Evolutionary conservation across 2,329 filamentous ascomycete species (phyloP), one percentile per base, ranked within the genome.

Genomic region (Neurospora sp.): DNA sequence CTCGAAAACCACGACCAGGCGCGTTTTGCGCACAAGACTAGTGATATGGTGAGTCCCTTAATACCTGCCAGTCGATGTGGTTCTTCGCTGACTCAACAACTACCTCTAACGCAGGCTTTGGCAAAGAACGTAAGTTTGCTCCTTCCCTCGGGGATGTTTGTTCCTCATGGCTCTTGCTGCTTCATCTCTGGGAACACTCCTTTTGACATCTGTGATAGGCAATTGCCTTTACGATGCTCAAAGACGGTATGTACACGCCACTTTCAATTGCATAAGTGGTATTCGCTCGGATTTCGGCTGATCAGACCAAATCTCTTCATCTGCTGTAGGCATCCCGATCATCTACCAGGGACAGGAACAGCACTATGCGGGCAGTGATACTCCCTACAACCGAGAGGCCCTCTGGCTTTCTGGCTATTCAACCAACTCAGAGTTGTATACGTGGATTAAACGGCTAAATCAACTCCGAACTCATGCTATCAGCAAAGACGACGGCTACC

Each of bases 331-430:
- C 28, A 85, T 88, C 58, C 86, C 86, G 0, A 85, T 88, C 76
- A 79, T 87, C 52, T 89, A 88, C 76, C 81, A 87, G 71, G 86
- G 86, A 10, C 85, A 88, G 75, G 86, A 88, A 75, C 86, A 88
- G 71, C 82, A 84, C 73, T 85, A 82, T 75, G 74, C 79, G 17
- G 84, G 84, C 28, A 74, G 70, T 3, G 75, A 52, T 5, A 81
- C 81, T 33, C 84, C 84, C 0, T 66, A 77, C 67, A 85, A 85
- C 75, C 82, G 84, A 17, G 84, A 86, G 73, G 81, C 84, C 1
- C 76, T 83, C 40, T 87, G 84, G 84, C 74, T 81, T 1, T 83
- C 83, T 0, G 78, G 79, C 1, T 86, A 84, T 74, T 74, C 78
- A 38, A 85, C 81, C 0, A 75, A 73, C 1, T 75, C 80, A 2